These are phyloP conservation scores for Russula brevipes DNA, from an alignment of 768 basidiomycete genomes.

Conservation along the genomic window DNA sequence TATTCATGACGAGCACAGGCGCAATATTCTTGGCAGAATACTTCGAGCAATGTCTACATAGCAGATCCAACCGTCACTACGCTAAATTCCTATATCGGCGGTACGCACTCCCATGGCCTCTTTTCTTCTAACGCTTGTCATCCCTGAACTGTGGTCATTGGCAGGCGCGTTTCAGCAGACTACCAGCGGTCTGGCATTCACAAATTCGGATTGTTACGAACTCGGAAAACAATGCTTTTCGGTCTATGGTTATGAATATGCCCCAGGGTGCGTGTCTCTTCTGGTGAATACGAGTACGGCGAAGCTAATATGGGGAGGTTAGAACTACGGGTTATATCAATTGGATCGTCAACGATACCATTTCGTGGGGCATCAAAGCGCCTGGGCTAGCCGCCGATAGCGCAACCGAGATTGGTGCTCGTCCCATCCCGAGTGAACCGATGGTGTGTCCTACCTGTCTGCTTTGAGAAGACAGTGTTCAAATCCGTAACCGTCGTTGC, in stretches of 20 bases:
- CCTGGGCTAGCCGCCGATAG: slow-evolving; percentile 62
- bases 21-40: slow-evolving; percentile 63
- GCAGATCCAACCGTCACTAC: slow-evolving; percentile 47
- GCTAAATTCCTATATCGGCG: slow-evolving; percentile 64
- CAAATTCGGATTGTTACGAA: slow-evolving; percentile 69
- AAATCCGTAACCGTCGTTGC: background rate
- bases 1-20: slow-evolving; percentile 47
- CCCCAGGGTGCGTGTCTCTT: slow-evolving; percentile 52
- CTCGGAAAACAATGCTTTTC: slow-evolving; percentile 54
- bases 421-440: slow-evolving; percentile 77
- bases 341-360: slow-evolving; percentile 67
- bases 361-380: slow-evolving; percentile 71
- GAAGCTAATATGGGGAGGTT: background rate
- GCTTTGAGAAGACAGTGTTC: background rate
- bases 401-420: slow-evolving; percentile 51
- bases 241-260: slow-evolving; percentile 73
- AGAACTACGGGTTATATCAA: slow-evolving; percentile 53
- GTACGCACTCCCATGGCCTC: slow-evolving; percentile 29
- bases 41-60: slow-evolving; percentile 54
- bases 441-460: slow-evolving; percentile 49
- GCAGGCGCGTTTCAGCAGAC: slow-evolving; percentile 58
- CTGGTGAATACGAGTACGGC: slow-evolving; percentile 31
- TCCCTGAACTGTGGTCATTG: background rate
- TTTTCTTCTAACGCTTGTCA: background rate
- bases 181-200: slow-evolving; percentile 64